phyloP scores from a whole-genome alignment of 768 basidiomycete species.

The Lentinula raphanica region DNA sequence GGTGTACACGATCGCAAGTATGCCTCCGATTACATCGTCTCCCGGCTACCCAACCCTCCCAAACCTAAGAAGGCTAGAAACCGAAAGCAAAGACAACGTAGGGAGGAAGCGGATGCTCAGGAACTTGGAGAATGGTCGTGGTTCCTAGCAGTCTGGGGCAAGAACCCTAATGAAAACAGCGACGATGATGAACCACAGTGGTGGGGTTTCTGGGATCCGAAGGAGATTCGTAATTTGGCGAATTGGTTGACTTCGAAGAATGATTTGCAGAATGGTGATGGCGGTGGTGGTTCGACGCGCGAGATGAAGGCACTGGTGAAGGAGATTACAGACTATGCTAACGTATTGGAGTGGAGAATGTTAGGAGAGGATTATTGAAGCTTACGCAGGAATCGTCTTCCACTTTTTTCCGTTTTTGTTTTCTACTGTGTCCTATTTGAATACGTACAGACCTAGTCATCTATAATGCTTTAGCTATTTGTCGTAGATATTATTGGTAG shows the following conservation, averaged over 20 bases:
- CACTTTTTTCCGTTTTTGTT: not conserved
- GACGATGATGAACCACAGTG: constrained; percentile 38
- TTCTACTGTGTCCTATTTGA: too few species aligned
- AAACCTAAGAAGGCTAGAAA: constrained; percentile 29
- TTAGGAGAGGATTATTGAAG: constrained; percentile 21
- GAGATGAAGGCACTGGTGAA: constrained; percentile 45
- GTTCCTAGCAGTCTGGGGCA: constrained; percentile 76
- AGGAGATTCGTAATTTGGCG: constrained; percentile 59
- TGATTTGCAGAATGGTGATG: constrained; percentile 3
- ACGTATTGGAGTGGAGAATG: constrained; percentile 54
- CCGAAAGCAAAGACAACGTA: constrained; percentile 33
- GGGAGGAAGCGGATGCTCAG: constrained; percentile 44
- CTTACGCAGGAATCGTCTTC: not conserved
- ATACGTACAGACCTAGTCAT: too few species aligned
- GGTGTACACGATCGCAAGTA: constrained; percentile 52
- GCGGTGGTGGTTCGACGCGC: constrained; percentile 19
- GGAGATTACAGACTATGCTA: constrained; percentile 54
- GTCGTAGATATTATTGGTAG: too few species aligned
- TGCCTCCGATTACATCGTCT: constrained; percentile 31
- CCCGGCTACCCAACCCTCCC: constrained; percentile 7
- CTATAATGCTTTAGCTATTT: not conserved
- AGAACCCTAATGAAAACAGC: constrained; percentile 32
- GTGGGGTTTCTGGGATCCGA: constrained; percentile 71
- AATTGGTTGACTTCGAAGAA: constrained; percentile 53
- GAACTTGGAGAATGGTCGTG: constrained; percentile 62